Evolutionary conservation across 2,329 filamentous ascomycete genomes (phyloP).

Genomic region (Septoria linicola): DNA sequence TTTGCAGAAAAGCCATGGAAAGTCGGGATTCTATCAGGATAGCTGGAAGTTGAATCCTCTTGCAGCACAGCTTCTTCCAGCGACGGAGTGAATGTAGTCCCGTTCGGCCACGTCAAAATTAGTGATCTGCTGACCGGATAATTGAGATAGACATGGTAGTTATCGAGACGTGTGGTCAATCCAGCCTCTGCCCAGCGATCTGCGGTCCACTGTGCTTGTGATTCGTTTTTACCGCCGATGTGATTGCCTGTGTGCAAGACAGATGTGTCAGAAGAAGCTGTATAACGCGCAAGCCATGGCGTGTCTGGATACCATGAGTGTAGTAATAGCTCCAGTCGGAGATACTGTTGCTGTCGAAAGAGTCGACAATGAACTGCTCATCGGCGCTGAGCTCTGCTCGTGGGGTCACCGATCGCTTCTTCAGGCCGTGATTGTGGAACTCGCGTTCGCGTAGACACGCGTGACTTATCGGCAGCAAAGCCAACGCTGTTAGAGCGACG

Average conservation of each 20-base stretch:
- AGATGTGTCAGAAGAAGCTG: not conserved
- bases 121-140: conserved; percentile 47
- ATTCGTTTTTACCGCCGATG: conserved; percentile 48
- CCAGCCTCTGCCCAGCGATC: conserved; percentile 48
- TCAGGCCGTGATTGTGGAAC: conserved; percentile 1
- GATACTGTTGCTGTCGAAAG: conserved; percentile 44
- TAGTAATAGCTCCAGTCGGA: conserved; percentile 40
- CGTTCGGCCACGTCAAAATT: conserved; percentile 53
- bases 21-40: conserved; percentile 35
- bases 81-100: conserved; percentile 65
- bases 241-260: conserved; percentile 38
- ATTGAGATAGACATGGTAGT: conserved; percentile 47
- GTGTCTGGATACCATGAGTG: conserved; percentile 37
- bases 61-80: conserved; percentile 31
- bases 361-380: conserved; percentile 43
- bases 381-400: conserved; percentile 34
- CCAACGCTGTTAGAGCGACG: not conserved
- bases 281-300: not conserved
- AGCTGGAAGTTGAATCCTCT: conserved; percentile 28
- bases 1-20: conserved; percentile 52
- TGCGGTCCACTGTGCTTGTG: conserved; percentile 49
- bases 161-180: conserved; percentile 40
- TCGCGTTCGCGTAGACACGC: conserved; percentile 2
- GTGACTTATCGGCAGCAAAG: not conserved
- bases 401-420: conserved; percentile 13